Evolutionary conservation across 2,329 filamentous ascomycete species (phyloP), one percentile per base, ranked within the genome.

Genomic region (Colletotrichum sp.): DNA sequence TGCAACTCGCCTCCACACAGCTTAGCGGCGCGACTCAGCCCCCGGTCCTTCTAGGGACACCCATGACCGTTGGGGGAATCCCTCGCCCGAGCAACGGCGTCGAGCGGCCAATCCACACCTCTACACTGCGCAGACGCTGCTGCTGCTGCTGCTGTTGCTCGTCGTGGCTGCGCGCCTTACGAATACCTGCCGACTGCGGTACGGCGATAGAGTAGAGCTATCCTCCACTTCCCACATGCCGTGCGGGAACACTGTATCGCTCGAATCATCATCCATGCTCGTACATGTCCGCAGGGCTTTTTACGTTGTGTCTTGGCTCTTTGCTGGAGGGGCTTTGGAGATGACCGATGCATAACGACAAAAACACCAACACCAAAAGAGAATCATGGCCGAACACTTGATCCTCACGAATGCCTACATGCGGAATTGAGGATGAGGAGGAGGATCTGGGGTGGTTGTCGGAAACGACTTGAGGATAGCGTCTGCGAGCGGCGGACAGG

Each of bases 21-120:
- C 32, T 68, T 72, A 72, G 69, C 69, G 72, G 72, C 63, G 30
- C 74, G 70, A 76, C 74, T 76, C 74, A 76, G 74, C 74, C 74
- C 72, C 70, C 70, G 65, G 44, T 62, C 21, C 26, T 65, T 26
- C 74, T 74, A 44, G 71, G 74, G 39, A 65, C 57, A 76, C 59
- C 74, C 74, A 73, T 76, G 74, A 65, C 65, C 55, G 21, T 34
- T 66, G 26, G 59, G 49, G 36, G 28, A 67, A 75, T 71, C 72
- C 69, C 69, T 76, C 49, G 64, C 59, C 74, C 70, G 70, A 74
- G 73, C 70, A 76, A 76, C 73, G 73, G 73, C 64, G 57, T 68
- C 26, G 64, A 75, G 26, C 60, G 71, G 36, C 39, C 39, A 44
- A 44, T 44, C 39, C 39, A 49, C 18, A 49, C 36, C 36, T 39